Percentiles rank a stretch among this genome's conserved stretches.
These are phyloP conservation scores for Bonia amplexicaulis DNA, from an alignment of 176 grass and related monocot genomes.

Conservation along the genomic window DNA sequence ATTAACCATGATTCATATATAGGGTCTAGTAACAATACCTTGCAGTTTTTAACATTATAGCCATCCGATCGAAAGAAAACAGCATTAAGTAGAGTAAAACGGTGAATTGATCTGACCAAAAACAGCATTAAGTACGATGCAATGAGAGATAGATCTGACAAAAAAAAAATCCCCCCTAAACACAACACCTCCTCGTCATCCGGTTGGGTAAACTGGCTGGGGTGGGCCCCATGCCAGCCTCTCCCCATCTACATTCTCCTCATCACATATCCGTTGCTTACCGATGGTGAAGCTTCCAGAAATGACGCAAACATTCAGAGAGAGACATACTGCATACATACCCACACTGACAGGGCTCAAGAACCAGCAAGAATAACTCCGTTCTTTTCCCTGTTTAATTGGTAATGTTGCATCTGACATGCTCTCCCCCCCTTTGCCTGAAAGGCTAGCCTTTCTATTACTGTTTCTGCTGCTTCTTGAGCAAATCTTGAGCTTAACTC, in stretches of 20 bases:
- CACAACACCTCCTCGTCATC: not conserved
- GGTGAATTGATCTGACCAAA: not conserved
- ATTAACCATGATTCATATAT: not conserved
- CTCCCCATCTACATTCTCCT: slow-evolving; percentile 41
- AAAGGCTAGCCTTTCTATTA: not conserved
- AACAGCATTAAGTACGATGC: not conserved
- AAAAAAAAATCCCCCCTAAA: not conserved
- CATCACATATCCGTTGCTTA: slow-evolving; percentile 30
- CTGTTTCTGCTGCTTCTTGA: not conserved
- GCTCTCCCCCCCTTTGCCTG: not conserved
- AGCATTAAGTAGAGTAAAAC: not conserved
- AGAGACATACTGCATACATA: not conserved
- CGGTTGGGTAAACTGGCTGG: not conserved
- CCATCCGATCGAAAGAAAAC: not conserved
- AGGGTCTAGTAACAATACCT: not conserved
- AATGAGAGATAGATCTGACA: not conserved
- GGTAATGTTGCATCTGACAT: not conserved
- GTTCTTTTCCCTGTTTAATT: not conserved
- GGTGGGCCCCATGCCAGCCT: not conserved
- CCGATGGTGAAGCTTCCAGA: not conserved
- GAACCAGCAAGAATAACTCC: not conserved
- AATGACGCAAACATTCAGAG: not conserved
- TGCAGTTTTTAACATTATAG: not conserved
- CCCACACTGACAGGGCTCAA: not conserved
- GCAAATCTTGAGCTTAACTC: not conserved